Evolutionary conservation across 768 basidiomycete genomes (phyloP), one percentile per base, ranked within the genome.

Genomic region (Russula compacta): DNA sequence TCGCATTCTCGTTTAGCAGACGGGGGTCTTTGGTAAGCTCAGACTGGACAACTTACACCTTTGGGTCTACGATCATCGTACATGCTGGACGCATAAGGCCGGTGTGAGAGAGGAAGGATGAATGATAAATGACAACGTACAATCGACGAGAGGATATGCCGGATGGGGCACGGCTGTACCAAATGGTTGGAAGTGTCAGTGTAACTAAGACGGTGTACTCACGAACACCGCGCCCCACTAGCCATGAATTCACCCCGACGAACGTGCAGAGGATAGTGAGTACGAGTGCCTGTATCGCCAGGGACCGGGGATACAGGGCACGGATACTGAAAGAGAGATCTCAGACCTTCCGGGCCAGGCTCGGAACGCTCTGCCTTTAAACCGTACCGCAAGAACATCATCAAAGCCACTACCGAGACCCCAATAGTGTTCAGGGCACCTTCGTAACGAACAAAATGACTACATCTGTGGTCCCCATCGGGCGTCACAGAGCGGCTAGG

Each of bases 321-420:
- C 68, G 66, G 15, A 76, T 67, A 6, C 71, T 69, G n/a, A 58
- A 12, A 14, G 4, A 11, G 17, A 33, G 24, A 29, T 3, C 24
- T 29, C 35, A 15, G 40, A 42, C 9, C 24, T 29, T 3, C 24
- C 24, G 24, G 24, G 24, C 24, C 24, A 29, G 24, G 24, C 3
- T 29, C 24, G 24, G 24, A 29, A 29, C 3, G 24, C 24, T 29
- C 24, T 29, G 3, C 24, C 3, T 29, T 29, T 2, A 3, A 48
- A 14, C 42, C 73, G 67, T 63, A 76, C 74, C 83, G 79, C 3
- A 83, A 64, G 24, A 82, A 71, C 83, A 85, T 83, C 82, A 85
- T 83, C 21, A 82, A 64, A 5, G 77, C 81, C 1, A 79, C 78
- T 29, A 80, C 70, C 40, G 78, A 75, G 56, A 84, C 77, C 1